These are phyloP conservation scores for Aspergillus nidulans DNA, from an alignment of 495 filamentous ascomycete genomes.

Conservation along the genomic window DNA sequence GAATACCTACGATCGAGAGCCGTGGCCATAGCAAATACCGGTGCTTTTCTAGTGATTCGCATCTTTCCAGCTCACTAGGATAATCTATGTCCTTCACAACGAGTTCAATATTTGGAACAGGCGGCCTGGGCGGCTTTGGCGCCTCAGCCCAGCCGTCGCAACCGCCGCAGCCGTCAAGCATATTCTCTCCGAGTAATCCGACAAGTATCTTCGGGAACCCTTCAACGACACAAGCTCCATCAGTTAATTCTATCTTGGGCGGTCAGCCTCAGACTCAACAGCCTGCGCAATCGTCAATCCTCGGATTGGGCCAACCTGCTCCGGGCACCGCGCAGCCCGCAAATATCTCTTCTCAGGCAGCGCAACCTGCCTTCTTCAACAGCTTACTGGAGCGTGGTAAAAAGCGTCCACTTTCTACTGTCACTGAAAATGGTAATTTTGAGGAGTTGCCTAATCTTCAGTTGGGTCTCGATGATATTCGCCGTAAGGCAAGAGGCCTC, in stretches of 20 bases:
- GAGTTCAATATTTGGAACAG: conserved; percentile 34
- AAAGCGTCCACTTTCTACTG: conserved; percentile 40
- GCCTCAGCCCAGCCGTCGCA: conserved; percentile 21
- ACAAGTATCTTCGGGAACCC: conserved; percentile 26
- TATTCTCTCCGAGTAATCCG: conserved; percentile 35
- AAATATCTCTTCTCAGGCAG: conserved; percentile 26
- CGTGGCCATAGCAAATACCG: neutral
- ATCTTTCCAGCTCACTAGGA: neutral
- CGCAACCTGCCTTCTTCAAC: conserved; percentile 75
- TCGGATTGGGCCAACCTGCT: conserved; percentile 30
- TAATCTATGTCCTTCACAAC: conserved; percentile 22
- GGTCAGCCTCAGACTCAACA: conserved; percentile 32
- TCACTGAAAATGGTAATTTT: conserved; percentile 38
- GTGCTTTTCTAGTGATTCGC: neutral
- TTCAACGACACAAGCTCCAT: conserved; percentile 21
- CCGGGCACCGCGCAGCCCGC: conserved; percentile 15
- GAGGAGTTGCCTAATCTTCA: conserved; percentile 59
- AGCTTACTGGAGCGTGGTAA: conserved; percentile 73
- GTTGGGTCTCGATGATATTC: conserved; percentile 80
- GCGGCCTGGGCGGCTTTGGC: conserved; percentile 30
- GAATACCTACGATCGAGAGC: neutral
- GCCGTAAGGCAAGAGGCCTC: conserved; percentile 75
- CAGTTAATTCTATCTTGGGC: conserved; percentile 27
- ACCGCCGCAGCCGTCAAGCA: conserved; percentile 21
- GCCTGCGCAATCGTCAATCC: conserved; percentile 25